These are phyloP conservation scores for Pyrenophora seminiperda DNA, from an alignment of 2,329 filamentous ascomycete genomes.

Conservation along the genomic window DNA sequence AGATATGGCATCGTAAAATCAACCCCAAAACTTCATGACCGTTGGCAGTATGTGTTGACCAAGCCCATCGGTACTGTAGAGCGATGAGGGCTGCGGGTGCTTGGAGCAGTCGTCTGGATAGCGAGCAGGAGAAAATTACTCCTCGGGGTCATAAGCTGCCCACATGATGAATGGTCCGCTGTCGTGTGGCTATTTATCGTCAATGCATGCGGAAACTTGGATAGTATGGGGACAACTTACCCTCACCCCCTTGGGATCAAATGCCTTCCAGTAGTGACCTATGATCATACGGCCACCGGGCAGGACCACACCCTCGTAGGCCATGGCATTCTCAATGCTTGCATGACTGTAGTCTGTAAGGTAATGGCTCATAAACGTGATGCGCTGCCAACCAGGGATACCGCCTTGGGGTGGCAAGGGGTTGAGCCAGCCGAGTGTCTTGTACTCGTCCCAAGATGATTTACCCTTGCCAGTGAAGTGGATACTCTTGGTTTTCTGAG, in stretches of 20 bases:
- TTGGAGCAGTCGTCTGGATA: too few species aligned
- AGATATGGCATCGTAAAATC: background rate
- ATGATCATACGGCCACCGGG: slow-evolving; percentile 55
- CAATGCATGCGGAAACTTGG: slow-evolving; percentile 6
- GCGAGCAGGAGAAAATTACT: background rate
- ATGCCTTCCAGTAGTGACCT: slow-evolving; percentile 58
- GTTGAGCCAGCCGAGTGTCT: slow-evolving; percentile 56
- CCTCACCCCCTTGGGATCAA: too few species aligned
- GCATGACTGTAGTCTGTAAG: slow-evolving; percentile 38
- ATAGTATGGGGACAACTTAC: slow-evolving; percentile 19
- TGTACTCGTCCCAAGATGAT: slow-evolving; percentile 45
- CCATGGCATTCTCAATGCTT: too few species aligned
- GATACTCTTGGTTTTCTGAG: slow-evolving; percentile 24
- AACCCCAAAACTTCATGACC: background rate
- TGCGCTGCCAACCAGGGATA: slow-evolving; percentile 60
- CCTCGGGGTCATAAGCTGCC: slow-evolving; percentile 40
- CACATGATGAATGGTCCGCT: slow-evolving; percentile 44
- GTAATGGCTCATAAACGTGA: slow-evolving; percentile 61
- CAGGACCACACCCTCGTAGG: slow-evolving; percentile 56
- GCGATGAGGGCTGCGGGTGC: too few species aligned
- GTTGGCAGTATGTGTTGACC: background rate
- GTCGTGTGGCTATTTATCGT: slow-evolving; percentile 24
- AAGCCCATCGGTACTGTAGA: background rate
- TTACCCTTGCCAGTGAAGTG: slow-evolving; percentile 49
- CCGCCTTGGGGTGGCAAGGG: slow-evolving; percentile 53